Evolutionary conservation across 2,329 filamentous ascomycete species (phyloP).

Genomic region (Botrytis fragariae): DNA sequence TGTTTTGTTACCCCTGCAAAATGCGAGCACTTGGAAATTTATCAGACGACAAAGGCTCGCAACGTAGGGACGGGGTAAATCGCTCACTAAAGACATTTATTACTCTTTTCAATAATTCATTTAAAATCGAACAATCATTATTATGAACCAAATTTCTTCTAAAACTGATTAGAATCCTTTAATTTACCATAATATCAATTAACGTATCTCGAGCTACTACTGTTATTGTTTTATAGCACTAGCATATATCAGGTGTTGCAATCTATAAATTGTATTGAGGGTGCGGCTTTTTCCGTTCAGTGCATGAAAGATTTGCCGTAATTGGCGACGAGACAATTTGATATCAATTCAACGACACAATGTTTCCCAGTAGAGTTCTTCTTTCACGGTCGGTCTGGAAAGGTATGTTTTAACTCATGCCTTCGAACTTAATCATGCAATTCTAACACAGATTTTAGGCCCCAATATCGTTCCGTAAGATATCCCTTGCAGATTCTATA

Average conservation of each 20-base stretch:
- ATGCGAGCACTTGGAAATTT: conserved; percentile 15
- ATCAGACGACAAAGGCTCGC: conserved; percentile 8
- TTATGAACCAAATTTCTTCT: neutral
- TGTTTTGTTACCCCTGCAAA: conserved; percentile 23
- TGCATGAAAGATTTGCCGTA: conserved; percentile 1
- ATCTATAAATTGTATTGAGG: neutral
- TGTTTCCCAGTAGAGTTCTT: conserved; percentile 59
- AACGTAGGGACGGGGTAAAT: neutral
- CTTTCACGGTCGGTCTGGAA: conserved; percentile 70
- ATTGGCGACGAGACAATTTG: neutral
- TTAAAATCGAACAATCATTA: neutral
- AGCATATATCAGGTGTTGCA: neutral
- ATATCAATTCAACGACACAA: conserved; percentile 36
- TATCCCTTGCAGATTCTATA: conserved; percentile 18
- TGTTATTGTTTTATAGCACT: neutral
- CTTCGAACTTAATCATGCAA: neutral
- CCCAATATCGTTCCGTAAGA: conserved; percentile 70
- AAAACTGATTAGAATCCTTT: neutral
- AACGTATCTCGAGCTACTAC: neutral
- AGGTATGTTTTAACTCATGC: conserved; percentile 47
- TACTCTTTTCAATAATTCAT: neutral
- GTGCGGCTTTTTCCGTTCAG: neutral
- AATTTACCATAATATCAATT: neutral
- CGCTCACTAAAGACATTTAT: neutral
- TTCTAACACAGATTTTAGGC: conserved; percentile 46